Evolutionary conservation across 176 grass and related monocot genomes (phyloP), one percentile per base, ranked within the genome.

Genomic region (Aegilops tauschii): DNA sequence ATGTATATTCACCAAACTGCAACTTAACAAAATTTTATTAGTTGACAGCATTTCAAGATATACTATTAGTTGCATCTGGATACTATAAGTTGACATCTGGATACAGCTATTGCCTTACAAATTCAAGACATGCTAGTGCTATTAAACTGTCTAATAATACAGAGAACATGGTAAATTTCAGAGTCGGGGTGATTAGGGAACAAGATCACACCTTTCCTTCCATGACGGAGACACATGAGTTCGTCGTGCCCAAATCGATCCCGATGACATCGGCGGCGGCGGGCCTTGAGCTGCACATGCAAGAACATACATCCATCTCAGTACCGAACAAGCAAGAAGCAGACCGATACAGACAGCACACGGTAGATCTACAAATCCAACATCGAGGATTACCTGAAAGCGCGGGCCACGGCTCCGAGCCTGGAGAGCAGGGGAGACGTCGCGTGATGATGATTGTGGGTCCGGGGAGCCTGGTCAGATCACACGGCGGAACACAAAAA

Each of bases 171-270:
- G 11, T 6, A 79, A 21, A 10, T n/a, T 83, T 28, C 42, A 27
- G 18, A 49, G 27, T 61, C 21, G 3, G 56, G 3, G 7, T 12
- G 47, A 17, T 49, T 8, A 68, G 10, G 12, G 25, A 5, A 54
- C 66, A 86, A 79, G 0, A 79, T 1, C 83, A 12, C 45, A 96
- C 97, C 97, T 98, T 99, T 63, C 97, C 92, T 72, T 99, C 97
- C 96, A 96, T 96, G 9, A 98, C 92, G 50, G 94, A 90, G 50
- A 94, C 92, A 42, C 94, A 97, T 6, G 94, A 97, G n/a, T 97
- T 97, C 0, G 94, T 97, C 5, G 96, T 98, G 17, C 96, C 96
- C 84, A 98, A 89, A 82, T 98, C 96, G 82, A 98, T 96, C 58
- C 96, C 96, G 13, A 98, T 92, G 45, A 98, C 90, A 93, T 98